These are phyloP conservation scores for Sphaerobolus stellatus DNA, from an alignment of 1,284 basidiomycete genomes.

Conservation along the genomic window DNA sequence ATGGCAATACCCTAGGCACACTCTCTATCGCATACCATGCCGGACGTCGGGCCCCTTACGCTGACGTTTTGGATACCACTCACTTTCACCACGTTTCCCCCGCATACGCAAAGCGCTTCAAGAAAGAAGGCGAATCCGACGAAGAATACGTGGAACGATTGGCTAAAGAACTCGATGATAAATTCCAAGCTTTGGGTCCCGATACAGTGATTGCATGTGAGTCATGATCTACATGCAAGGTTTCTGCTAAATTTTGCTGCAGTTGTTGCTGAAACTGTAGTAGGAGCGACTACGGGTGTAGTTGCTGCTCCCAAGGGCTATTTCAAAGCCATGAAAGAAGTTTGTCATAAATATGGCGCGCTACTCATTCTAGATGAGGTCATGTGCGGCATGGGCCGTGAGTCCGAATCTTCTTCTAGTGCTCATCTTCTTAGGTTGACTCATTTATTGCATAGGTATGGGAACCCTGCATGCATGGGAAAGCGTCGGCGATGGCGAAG, in stretches of 20 bases:
- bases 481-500: constrained; percentile 69
- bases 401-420: constrained; percentile 27
- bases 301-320: constrained; percentile 76
- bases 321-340: constrained; percentile 79
- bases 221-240: constrained; percentile 22
- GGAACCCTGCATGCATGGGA: constrained; percentile 86
- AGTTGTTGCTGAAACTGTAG: constrained; percentile 84
- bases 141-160: constrained; percentile 75
- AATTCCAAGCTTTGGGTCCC: constrained; percentile 77
- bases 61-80: constrained; percentile 56
- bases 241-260: not conserved
- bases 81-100: constrained; percentile 82
- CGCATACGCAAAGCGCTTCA: constrained; percentile 80
- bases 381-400: constrained; percentile 85
- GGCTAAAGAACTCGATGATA: constrained; percentile 76
- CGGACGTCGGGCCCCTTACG: constrained; percentile 64
- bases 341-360: constrained; percentile 85
- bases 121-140: constrained; percentile 65
- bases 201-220: constrained; percentile 77
- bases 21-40: constrained; percentile 68
- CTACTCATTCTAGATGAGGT: constrained; percentile 87
- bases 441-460: constrained; percentile 52
- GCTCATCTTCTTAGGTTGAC: constrained; percentile 1
- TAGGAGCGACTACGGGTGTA: constrained; percentile 79
- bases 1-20: constrained; percentile 79